These are phyloP conservation scores for Ampelocalamus luodianensis DNA, from an alignment of 176 grass and related monocot species.

Conservation along the genomic window DNA sequence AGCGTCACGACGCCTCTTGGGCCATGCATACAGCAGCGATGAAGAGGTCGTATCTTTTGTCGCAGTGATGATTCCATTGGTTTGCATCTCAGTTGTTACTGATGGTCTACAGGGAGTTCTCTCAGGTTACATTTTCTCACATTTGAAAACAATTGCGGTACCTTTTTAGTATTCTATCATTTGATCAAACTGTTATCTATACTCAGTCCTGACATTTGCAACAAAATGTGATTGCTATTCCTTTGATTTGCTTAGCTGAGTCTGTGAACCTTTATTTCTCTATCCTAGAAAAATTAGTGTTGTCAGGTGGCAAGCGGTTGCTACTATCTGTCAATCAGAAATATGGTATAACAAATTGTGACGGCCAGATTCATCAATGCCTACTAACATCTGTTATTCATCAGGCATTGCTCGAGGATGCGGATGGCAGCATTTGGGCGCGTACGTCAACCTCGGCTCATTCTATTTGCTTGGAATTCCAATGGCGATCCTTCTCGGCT, in stretches of 20 bases:
- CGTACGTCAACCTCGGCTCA: slow-evolving; percentile 80
- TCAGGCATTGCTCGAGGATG: slow-evolving; percentile 84
- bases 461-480: slow-evolving; percentile 89
- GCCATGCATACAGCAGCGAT: slow-evolving; percentile 87
- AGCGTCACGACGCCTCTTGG: slow-evolving; percentile 56
- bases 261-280: background rate
- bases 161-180: background rate
- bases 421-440: slow-evolving; percentile 88
- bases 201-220: background rate
- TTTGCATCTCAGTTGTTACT: slow-evolving; percentile 69
- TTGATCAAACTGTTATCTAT: background rate
- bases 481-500: slow-evolving; percentile 63
- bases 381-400: background rate
- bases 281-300: background rate
- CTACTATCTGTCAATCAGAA: background rate
- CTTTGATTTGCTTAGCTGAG: background rate
- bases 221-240: background rate
- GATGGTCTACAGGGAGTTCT: slow-evolving; percentile 71
- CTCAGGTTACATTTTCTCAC: slow-evolving; percentile 59
- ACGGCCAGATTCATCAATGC: background rate
- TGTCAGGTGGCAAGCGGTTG: background rate
- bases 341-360: background rate
- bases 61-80: slow-evolving; percentile 57
- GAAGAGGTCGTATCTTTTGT: slow-evolving; percentile 67
- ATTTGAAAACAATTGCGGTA: background rate